These are phyloP conservation scores for Peribolospora baueri DNA, from an alignment of 768 basidiomycete genomes.

Conservation along the genomic window DNA sequence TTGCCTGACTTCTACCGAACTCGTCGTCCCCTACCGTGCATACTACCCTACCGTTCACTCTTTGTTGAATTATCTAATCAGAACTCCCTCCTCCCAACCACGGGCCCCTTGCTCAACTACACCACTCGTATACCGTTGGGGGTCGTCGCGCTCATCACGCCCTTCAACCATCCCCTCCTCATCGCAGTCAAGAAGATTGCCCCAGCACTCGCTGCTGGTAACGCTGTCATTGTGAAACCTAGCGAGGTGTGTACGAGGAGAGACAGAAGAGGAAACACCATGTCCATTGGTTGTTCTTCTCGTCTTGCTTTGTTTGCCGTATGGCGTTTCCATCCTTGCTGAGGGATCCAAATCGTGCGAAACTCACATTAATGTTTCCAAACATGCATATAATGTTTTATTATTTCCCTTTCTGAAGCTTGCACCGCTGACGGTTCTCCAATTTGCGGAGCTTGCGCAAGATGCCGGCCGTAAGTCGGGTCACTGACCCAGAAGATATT, in stretches of 20 bases:
- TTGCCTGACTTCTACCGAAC: neutral
- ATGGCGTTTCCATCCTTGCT: slow-evolving; percentile 39
- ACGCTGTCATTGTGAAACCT: slow-evolving; percentile 32
- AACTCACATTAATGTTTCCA: slow-evolving; percentile 1
- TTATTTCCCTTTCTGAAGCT: slow-evolving; percentile 22
- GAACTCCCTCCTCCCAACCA: slow-evolving; percentile 30
- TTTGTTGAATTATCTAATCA: neutral
- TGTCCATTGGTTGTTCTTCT: neutral
- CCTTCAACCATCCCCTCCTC: slow-evolving; percentile 58
- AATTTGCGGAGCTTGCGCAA: slow-evolving; percentile 41
- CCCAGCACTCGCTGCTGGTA: slow-evolving; percentile 60
- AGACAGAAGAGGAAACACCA: no score
- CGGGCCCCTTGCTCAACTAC: slow-evolving; percentile 44
- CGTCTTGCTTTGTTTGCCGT: neutral
- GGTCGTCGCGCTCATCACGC: slow-evolving; percentile 66
- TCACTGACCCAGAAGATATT: no score
- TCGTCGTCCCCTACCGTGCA: neutral
- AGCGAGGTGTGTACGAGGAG: neutral
- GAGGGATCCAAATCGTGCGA: slow-evolving; percentile 7
- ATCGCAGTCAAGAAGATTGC: slow-evolving; percentile 76
- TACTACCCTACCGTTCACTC: neutral
- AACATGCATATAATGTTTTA: neutral
- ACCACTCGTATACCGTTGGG: slow-evolving; percentile 57
- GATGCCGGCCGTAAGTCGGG: slow-evolving; percentile 37
- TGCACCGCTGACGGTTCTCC: slow-evolving; percentile 54